Evolutionary conservation across 371 early-diverging fungal species (phyloP), one percentile per base, ranked within the genome.

Genomic region (Rhizopus sp.): DNA sequence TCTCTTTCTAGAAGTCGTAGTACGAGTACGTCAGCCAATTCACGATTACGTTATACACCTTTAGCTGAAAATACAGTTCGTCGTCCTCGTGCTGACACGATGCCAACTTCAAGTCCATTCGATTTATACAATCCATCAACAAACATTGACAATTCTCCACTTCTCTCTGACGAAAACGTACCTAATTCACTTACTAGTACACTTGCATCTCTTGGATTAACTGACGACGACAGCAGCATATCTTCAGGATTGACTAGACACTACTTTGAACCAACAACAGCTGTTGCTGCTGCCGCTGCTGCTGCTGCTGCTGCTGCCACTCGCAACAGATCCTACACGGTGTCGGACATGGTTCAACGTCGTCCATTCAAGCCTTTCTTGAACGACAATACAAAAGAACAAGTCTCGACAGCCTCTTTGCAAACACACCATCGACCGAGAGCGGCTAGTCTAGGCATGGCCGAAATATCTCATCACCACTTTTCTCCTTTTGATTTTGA

Each of bases 81-180:
- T 38, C 58, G 78, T 39, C 51, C 70, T 50, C 73, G 78, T 17
- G 78, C 78, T 16, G 78, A 70, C 32, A 78, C 78, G 3, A 78
- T 78, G 78, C 78, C 78, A 3, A 45, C 57, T 1, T 53, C 51
- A 0, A 56, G 34, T 1, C 15, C 17, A 41, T 32, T 48, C 23
- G 32, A 40, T 3, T 7, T n/a, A 13, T 51, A 37, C 29, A 51
- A 23, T 34, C 9, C 39, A 4, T 46, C 37, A 23, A 29, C 55
- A 17, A 31, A 29, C 44, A 17, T 44, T 16, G 5, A 42, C 35
- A 8, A 16, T 30, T 48, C 38, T 4, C 60, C 66, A n/a, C 57
- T 57, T 53, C 66, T 62, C 12, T 40, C 57, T 2, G 58, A 62
- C 30, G 60, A 59, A 45, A 68, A 71, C 17, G 69, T 66, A 4